Conservation (phyloP, 2,329 filamentous ascomycete species). For the Hypoxylon sp. region DNA sequence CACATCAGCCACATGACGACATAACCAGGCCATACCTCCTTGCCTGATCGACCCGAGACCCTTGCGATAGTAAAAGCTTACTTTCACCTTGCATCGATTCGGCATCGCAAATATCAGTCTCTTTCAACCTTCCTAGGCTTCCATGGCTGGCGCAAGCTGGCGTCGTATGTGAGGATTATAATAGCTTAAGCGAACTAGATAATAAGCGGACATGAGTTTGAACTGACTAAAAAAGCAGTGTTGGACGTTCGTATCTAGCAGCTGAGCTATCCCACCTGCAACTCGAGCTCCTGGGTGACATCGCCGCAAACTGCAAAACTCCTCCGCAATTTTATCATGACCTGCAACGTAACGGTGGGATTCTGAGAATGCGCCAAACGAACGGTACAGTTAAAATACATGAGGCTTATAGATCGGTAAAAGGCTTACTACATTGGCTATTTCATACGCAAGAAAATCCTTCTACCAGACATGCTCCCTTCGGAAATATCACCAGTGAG, state of each 20-base stretch:
- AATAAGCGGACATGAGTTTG: conserved; percentile 11
- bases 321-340: conserved; percentile 45
- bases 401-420: conserved; percentile 32
- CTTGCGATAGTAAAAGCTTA: conserved; percentile 36
- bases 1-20: conserved; percentile 34
- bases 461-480: conserved; percentile 19
- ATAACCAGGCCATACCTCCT: conserved; percentile 19
- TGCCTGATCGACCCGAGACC: conserved; percentile 42
- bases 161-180: conserved; percentile 24
- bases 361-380: conserved; percentile 34
- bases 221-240: conserved; percentile 23
- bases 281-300: conserved; percentile 41
- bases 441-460: conserved; percentile 22
- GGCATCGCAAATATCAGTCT: conserved; percentile 21
- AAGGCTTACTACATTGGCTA: conserved; percentile 37
- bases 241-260: conserved; percentile 22
- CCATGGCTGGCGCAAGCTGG: conserved; percentile 13
- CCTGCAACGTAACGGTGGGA: conserved; percentile 43
- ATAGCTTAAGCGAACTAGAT: conserved; percentile 16
- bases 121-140: not conserved
- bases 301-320: conserved; percentile 45
- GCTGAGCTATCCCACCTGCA: conserved; percentile 34
- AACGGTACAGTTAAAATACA: conserved; percentile 29
- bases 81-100: conserved; percentile 14
- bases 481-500: conserved; percentile 12